phyloP scores from a whole-genome alignment of 2,329 filamentous ascomycete species.

The Leptographium flavum region DNA sequence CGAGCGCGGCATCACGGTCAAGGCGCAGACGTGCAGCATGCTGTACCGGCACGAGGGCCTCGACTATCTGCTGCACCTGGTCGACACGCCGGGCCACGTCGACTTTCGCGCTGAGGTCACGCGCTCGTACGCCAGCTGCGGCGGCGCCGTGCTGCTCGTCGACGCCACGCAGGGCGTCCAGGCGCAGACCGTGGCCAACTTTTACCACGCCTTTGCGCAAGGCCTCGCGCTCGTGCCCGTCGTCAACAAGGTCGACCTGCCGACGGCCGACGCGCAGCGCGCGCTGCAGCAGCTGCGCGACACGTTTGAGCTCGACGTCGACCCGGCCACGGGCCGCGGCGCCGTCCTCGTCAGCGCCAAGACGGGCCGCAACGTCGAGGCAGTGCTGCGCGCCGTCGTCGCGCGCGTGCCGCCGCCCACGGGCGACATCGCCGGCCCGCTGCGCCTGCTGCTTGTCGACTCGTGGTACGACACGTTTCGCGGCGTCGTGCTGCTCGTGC shows the following conservation, averaged over 20 bases:
- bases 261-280: constrained; percentile 72
- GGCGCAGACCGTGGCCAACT: constrained; percentile 96
- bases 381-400: constrained; percentile 74
- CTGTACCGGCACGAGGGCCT: constrained; percentile 73
- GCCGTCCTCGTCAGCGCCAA: constrained; percentile 73
- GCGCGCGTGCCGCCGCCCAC: constrained; percentile 69
- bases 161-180: constrained; percentile 95
- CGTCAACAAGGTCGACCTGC: constrained; percentile 92
- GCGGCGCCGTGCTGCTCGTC: constrained; percentile 80
- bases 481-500: constrained; percentile 80
- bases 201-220: constrained; percentile 92
- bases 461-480: constrained; percentile 98
- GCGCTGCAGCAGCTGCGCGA: constrained; percentile 75
- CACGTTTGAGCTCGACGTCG: constrained; percentile 75
- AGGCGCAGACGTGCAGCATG: constrained; percentile 98
- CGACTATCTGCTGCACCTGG: constrained; percentile 87
- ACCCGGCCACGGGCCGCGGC: constrained; percentile 35
- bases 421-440: constrained; percentile 57
- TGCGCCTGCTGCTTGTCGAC: constrained; percentile 81
- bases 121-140: constrained; percentile 88
- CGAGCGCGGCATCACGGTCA: constrained; percentile 93
- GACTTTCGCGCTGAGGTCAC: constrained; percentile 96
- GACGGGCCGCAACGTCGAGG: constrained; percentile 75
- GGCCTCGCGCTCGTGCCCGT: constrained; percentile 78
- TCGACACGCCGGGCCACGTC: constrained; percentile 94